A percentile compares a stretch with the other conserved stretches of the same genome.
These are phyloP conservation scores for Clitoria ternatea DNA, from an alignment of 306 rosid genomes.

Conservation along the genomic window DNA sequence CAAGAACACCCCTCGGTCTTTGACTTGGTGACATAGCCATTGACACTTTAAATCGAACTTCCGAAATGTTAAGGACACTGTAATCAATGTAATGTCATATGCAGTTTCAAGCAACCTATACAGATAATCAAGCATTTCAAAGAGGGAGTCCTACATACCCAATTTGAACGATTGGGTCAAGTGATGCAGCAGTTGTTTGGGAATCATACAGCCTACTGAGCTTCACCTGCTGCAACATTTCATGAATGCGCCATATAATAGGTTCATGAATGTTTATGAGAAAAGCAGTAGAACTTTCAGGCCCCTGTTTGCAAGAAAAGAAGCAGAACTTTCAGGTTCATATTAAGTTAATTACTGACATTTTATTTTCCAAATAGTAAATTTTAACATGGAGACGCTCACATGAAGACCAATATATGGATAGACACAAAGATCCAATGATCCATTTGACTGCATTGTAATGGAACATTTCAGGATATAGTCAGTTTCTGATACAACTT, in stretches of 20 bases:
- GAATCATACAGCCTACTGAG: conserved; percentile 67
- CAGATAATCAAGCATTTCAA: conserved; percentile 22
- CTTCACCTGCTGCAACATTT: conserved; percentile 88
- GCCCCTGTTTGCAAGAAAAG: conserved; percentile 59
- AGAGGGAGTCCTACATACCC: conserved; percentile 51
- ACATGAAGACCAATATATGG: conserved; percentile 92
- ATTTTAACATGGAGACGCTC: conserved; percentile 34
- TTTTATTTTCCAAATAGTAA: background rate
- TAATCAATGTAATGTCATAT: conserved; percentile 34
- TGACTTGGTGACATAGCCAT: conserved; percentile 96
- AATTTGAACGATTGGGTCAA: conserved; percentile 84
- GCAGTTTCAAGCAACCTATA: conserved; percentile 17
- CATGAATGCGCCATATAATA: conserved; percentile 96
- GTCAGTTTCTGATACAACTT: conserved; percentile 65
- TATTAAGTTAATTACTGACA: background rate
- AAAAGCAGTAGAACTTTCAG: conserved; percentile 81
- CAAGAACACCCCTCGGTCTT: conserved; percentile 94
- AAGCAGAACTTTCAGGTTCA: conserved; percentile 6
- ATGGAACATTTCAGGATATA: conserved; percentile 81
- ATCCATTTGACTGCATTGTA: conserved; percentile 87
- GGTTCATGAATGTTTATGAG: conserved; percentile 89
- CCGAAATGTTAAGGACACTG: conserved; percentile 85
- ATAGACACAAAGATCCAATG: conserved; percentile 81
- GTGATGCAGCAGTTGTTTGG: conserved; percentile 87
- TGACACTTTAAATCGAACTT: conserved; percentile 83